Conservation (phyloP, 495 filamentous ascomycete genomes). For the Neurospora sp. region DNA sequence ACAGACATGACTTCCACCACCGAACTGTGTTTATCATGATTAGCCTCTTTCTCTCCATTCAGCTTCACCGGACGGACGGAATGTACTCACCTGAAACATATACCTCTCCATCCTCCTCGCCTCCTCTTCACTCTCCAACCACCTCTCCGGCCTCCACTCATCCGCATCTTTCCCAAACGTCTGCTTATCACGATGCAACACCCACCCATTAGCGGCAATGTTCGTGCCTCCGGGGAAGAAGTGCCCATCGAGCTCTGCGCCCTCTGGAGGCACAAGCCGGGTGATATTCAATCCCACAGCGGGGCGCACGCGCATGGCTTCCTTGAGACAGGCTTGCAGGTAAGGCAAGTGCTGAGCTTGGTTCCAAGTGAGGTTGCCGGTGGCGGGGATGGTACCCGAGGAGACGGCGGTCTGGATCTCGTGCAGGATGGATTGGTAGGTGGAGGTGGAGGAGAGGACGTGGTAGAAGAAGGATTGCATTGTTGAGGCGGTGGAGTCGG, state of each 20-base stretch:
- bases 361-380: constrained; percentile 36
- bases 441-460: constrained; percentile 33
- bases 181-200: constrained; percentile 40
- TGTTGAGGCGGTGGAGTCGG: constrained; percentile 52
- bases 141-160: constrained; percentile 52
- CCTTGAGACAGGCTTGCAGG: constrained; percentile 56
- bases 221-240: constrained; percentile 42
- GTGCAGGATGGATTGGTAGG: constrained; percentile 30
- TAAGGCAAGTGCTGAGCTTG: constrained; percentile 43
- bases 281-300: constrained; percentile 47
- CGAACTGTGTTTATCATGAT: constrained; percentile 26
- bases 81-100: constrained; percentile 36
- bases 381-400: constrained; percentile 26
- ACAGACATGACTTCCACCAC: constrained; percentile 43
- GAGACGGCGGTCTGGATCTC: constrained; percentile 37
- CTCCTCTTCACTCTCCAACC: constrained; percentile 45
- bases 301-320: constrained; percentile 56
- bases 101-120: constrained; percentile 38
- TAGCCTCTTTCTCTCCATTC: too few species aligned
- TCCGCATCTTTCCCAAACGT: constrained; percentile 58
- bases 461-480: constrained; percentile 49
- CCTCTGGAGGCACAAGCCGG: constrained; percentile 10
- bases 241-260: constrained; percentile 41
- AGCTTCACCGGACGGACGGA: too few species aligned
- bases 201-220: constrained; percentile 46